These are phyloP conservation scores for Talaromyces nanjingensis DNA, from an alignment of 495 filamentous ascomycete genomes.

Conservation along the genomic window DNA sequence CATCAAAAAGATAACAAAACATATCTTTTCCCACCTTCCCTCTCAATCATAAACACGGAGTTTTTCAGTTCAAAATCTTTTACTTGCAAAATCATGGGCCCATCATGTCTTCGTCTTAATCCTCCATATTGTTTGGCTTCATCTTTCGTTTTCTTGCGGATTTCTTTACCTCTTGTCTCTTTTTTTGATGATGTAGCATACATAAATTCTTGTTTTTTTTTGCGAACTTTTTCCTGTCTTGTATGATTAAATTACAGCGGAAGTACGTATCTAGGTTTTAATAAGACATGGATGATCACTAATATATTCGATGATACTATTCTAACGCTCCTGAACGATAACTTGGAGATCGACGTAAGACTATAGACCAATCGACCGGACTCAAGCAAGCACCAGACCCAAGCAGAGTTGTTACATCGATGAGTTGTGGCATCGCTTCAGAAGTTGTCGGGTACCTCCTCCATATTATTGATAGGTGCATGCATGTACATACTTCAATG, in stretches of 20 bases:
- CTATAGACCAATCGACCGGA: no score
- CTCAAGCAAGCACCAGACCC: no score
- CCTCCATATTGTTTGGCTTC: neutral
- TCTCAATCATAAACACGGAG: neutral
- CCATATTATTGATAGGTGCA: no score
- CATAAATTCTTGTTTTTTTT: neutral
- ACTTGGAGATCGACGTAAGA: no score
- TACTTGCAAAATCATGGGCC: neutral
- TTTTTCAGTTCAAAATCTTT: neutral
- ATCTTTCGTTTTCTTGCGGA: neutral
- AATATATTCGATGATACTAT: neutral
- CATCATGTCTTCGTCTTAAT: neutral
- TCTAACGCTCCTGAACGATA: neutral
- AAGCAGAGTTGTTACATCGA: no score
- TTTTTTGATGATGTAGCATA: constrained; percentile 1
- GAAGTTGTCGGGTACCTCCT: no score
- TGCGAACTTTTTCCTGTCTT: neutral
- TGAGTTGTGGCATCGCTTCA: no score
- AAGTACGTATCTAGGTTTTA: neutral
- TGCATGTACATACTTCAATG: no score
- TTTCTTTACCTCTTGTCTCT: neutral
- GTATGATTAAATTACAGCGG: constrained; percentile 2
- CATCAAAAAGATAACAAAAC: neutral
- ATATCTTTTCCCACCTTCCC: neutral
- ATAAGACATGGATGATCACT: neutral